Base-by-base conservation (phyloP, 2,329 filamentous ascomycete species). In the Xylariaceae sp. region DNA sequence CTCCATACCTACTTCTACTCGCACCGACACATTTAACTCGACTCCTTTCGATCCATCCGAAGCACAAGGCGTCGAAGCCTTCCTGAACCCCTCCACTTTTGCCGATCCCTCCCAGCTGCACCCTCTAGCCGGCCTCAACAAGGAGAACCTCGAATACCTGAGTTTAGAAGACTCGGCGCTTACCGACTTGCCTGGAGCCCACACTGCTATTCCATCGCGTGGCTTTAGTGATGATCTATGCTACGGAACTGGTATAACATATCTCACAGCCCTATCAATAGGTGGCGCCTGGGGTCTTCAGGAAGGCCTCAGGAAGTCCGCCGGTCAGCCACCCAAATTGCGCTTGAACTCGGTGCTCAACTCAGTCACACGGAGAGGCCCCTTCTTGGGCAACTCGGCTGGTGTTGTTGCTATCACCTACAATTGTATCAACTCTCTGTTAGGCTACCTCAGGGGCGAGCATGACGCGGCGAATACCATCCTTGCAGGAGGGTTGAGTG, bases 141-240 rank as follows among this genome's bases (percentile, higher is more conserved):
- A 91, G 79, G 91, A 96, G 69, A 91, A 90, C 0, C 87, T 99
- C 69, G 95, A 99, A 75, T 99, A 99, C 77, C 85, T 99, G 64
- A 88, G 89, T 23, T 88, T 99, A 71, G 95, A 99, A 78, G 96
- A 99, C 74, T 91, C 92, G 46, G 86, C 88, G 24, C 86, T 97
- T 56, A 92, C 92, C 61, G 88, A 96, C 70, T 84, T 96, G 17
- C 92, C 93, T 45, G 93, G 92, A 70, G 84, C 87, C 58, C 90
- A 91, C 73, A 96, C 94, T 39, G 89, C 93, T 52, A 85, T 99
- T 52, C 95, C 96, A 39, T 97, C 93, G 54, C 89, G 95, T 74
- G 95, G 95, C 73, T 99, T 96, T 87, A 96, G 93, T 60, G 95
- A 99, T 73, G 95, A 99, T 75, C 86, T 99, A 58, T 98, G 95